These are phyloP conservation scores for Blastobotrys parvus DNA, from an alignment of 805 yeast genomes.

Conservation along the genomic window DNA sequence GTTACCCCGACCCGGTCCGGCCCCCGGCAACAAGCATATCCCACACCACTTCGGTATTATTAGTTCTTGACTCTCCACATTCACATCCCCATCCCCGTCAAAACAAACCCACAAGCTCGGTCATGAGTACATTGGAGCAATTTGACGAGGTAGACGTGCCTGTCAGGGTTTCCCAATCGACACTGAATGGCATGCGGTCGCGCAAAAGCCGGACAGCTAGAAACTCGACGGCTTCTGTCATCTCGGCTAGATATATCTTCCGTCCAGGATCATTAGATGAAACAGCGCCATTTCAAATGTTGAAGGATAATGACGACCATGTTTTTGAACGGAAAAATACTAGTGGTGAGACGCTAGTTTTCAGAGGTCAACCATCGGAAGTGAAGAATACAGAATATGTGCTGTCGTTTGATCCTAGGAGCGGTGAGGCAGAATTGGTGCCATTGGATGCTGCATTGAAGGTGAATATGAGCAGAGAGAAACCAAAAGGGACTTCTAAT, in stretches of 20 bases:
- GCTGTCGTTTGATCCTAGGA: conserved; percentile 65
- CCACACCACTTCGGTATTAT: no score
- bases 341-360: conserved; percentile 5
- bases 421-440: conserved; percentile 18
- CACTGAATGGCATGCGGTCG: background rate
- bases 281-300: conserved; percentile 8
- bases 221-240: conserved; percentile 1
- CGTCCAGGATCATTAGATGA: conserved; percentile 18
- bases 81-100: no score
- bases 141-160: conserved; percentile 1
- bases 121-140: background rate
- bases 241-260: conserved; percentile 6
- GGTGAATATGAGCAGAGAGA: conserved; percentile 17
- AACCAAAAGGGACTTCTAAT: conserved; percentile 4
- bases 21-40: no score
- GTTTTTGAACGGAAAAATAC: conserved; percentile 7
- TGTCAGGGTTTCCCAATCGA: background rate
- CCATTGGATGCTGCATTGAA: conserved; percentile 17
- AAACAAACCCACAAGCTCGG: background rate
- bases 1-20: no score
- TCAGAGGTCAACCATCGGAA: conserved; percentile 20
- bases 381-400: conserved; percentile 50
- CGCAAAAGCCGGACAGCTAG: background rate
- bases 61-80: no score
- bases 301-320: conserved; percentile 17